Evolutionary conservation across 169 alveolate species (phyloP), one percentile per base, ranked within the genome.

Genomic region (Plasmodium knowlesi): DNA sequence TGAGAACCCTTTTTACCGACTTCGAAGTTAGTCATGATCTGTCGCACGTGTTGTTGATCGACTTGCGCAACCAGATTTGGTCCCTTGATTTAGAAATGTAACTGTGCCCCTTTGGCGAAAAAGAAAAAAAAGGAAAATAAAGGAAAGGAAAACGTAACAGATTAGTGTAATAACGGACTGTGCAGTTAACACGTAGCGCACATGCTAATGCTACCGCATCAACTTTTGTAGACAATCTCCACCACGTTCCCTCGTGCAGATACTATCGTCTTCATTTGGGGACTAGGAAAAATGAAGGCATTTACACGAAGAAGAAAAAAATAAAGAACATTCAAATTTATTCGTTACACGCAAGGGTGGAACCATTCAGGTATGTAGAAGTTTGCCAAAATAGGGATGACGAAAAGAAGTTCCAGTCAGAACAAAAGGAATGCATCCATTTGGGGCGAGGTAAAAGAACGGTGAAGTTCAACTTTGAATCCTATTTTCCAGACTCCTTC

Each of bases 401-500:
- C 1, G 22, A 12, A 28, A 72, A 84, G 25, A 80, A 72, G 28
- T 14, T 16, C n/a, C n/a, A n/a, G n/a, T n/a, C n/a, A n/a, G n/a
- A n/a, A n/a, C n/a, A 12, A 28, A 72, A 84, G 25, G 84, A 72
- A 16, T 14, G 6, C 28, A 73, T 10, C 37, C 37, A 74, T 53
- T 39, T 46, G 28, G n/a, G 32, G 53, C 14, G 25, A n/a, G 8
- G 28, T 73, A 50, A 73, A 43, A 14, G 32, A 16, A 50, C 9
- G 4, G 39, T 74, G 8, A 84, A 84, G 46, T 73, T 72, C 25
- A 73, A 46, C 22, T 72, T 72, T 25, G 79, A 50, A 73, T 84
- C 85, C 1, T 84, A 73, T 84, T 84, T 84, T 73, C 93, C 93
- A 50, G 84, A 84, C 30, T 84, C 19, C 61, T 84, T 84, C 41